Conservation (phyloP, 306 rosid genomes). For the Carpinus fangiana region DNA sequence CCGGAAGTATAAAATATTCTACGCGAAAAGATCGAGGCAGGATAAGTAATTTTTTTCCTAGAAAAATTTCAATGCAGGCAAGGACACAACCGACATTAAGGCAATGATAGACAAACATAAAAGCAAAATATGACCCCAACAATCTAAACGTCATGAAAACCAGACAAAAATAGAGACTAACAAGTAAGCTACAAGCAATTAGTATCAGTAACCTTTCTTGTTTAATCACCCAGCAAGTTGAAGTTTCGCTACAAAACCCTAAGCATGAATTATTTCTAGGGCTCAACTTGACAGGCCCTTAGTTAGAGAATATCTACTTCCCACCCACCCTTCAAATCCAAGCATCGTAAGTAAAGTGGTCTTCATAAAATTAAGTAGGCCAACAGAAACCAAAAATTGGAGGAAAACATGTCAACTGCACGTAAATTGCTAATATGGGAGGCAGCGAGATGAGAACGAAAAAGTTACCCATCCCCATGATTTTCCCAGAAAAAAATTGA, state of each 20-base stretch:
- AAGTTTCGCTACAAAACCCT: neutral
- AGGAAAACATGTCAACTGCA: neutral
- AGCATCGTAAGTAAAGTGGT: neutral
- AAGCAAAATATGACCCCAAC: neutral
- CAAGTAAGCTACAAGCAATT: too few species aligned
- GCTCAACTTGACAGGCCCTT: neutral
- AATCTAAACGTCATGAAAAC: neutral
- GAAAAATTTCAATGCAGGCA: neutral
- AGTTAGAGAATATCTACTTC: neutral
- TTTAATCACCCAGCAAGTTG: neutral
- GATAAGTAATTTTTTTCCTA: neutral
- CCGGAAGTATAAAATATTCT: neutral
- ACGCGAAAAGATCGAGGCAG: neutral
- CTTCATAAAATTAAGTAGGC: too few species aligned
- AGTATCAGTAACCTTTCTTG: neutral
- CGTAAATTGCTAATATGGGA: neutral
- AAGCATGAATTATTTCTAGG: neutral
- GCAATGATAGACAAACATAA: neutral
- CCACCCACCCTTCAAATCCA: neutral
- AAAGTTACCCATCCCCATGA: neutral
- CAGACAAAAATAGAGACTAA: neutral
- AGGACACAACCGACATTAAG: neutral
- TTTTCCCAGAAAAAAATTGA: neutral
- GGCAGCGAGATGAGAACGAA: neutral
- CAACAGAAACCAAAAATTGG: neutral